Conservation (phyloP, 2,329 filamentous ascomycete genomes). For the Plectosphaerella sp. region DNA sequence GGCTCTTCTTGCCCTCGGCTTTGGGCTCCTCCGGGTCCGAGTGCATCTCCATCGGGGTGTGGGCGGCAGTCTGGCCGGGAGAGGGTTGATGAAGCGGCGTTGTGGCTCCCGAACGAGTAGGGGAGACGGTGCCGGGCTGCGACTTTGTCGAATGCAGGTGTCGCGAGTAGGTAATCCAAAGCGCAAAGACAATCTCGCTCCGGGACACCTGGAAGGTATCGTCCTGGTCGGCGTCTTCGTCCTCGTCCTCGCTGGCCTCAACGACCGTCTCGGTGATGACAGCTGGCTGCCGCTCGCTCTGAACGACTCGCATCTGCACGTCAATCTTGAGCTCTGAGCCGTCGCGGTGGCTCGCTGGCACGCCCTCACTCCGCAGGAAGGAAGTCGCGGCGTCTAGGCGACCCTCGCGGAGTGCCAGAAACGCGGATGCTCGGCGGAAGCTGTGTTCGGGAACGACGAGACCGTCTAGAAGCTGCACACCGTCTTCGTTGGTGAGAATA, state of each 20-base stretch:
- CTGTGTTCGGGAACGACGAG: slow-evolving; percentile 95
- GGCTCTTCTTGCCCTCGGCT: slow-evolving; percentile 12
- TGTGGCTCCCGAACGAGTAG: slow-evolving; percentile 56
- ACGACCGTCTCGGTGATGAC: slow-evolving; percentile 61
- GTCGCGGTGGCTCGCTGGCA: slow-evolving; percentile 83
- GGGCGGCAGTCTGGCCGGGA: slow-evolving; percentile 64
- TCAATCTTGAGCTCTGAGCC: slow-evolving; percentile 91
- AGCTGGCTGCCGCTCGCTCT: slow-evolving; percentile 69
- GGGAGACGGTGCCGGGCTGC: slow-evolving; percentile 56
- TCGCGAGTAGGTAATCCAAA: slow-evolving; percentile 96
- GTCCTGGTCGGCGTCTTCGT: slow-evolving; percentile 32
- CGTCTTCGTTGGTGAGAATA: slow-evolving; percentile 81
- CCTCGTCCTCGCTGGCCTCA: slow-evolving; percentile 54
- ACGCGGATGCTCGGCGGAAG: slow-evolving; percentile 82
- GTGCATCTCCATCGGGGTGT: slow-evolving; percentile 51
- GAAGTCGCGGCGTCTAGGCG: slow-evolving; percentile 72
- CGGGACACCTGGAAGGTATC: slow-evolving; percentile 44
- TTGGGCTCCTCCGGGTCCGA: slow-evolving; percentile 48
- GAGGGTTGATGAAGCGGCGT: slow-evolving; percentile 77
- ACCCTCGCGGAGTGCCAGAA: slow-evolving; percentile 79
- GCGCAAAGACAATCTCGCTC: slow-evolving; percentile 82
- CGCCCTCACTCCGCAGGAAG: slow-evolving; percentile 78
- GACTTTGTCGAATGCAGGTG: slow-evolving; percentile 76
- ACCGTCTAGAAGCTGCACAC: slow-evolving; percentile 79
- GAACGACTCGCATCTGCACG: slow-evolving; percentile 92